These are phyloP conservation scores for Monosporascus sp. DNA, from an alignment of 2,329 filamentous ascomycete genomes.

Conservation along the genomic window DNA sequence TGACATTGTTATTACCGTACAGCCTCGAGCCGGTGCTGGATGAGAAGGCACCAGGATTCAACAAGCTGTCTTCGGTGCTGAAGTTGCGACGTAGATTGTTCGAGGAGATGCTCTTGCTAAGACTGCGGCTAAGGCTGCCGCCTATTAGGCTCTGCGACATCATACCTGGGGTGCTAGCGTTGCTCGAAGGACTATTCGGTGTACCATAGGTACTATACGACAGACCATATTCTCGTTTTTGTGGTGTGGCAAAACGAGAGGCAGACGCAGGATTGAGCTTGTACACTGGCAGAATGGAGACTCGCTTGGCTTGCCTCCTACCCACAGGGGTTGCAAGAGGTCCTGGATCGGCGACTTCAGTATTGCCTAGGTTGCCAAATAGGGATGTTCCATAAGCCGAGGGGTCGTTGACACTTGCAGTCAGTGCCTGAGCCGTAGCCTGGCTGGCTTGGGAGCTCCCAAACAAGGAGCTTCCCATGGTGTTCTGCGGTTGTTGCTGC, in stretches of 20 bases:
- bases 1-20: slow-evolving; percentile 68
- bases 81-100: slow-evolving; percentile 81
- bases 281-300: slow-evolving; percentile 77
- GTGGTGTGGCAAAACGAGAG: slow-evolving; percentile 75
- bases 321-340: slow-evolving; percentile 87
- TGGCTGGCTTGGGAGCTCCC: slow-evolving; percentile 45
- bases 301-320: slow-evolving; percentile 69
- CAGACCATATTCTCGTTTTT: slow-evolving; percentile 85
- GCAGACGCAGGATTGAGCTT: slow-evolving; percentile 79
- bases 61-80: slow-evolving; percentile 77
- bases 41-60: slow-evolving; percentile 81
- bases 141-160: slow-evolving; percentile 61
- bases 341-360: slow-evolving; percentile 66
- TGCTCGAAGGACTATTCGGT: slow-evolving; percentile 64
- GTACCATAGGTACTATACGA: slow-evolving; percentile 89
- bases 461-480: slow-evolving; percentile 53
- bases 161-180: slow-evolving; percentile 62
- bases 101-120: slow-evolving; percentile 84
- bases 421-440: slow-evolving; percentile 59
- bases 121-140: slow-evolving; percentile 62
- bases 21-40: slow-evolving; percentile 58
- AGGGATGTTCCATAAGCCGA: slow-evolving; percentile 87
- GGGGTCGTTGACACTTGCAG: slow-evolving; percentile 74
- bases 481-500: slow-evolving; percentile 41
- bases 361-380: slow-evolving; percentile 67